Base-by-base conservation (phyloP, 805 yeast genomes). In the Lachancea sp. region DNA sequence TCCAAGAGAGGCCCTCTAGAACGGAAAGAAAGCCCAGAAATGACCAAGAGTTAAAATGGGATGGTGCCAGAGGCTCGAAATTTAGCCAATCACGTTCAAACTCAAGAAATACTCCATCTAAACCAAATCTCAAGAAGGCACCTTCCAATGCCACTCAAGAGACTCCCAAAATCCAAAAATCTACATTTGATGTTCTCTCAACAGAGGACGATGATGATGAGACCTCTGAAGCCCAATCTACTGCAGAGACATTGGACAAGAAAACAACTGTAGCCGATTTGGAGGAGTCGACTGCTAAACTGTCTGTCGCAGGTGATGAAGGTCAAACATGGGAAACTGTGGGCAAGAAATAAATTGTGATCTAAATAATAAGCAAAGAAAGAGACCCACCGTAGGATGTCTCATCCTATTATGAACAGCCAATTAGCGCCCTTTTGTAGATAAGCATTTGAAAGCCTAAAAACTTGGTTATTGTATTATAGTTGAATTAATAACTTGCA, bases 131-230 rank as follows among this genome's bases (percentile, higher is more conserved):
- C 6, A 42, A 41, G 36, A 39, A 40, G 29, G 21, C 46, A 17
- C 45, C 49, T n/a, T 36, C 50, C 15, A 37, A 54, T 43, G 50
- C 55, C 35, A 50, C 54, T 19, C 59, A 55, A 34, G 60, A 61
- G 24, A 56, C 57, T 46, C 59, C 63, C 41, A 60, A 51, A 45
- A 55, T 55, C 39, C 70, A 62, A 56, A 69, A 66, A 51, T 72
- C 79, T 26, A 61, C 71, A 2, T 77, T 68, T 52, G 64, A 70
- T 36, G 77, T 77, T 18, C 62, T 77, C 55, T 65, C 72, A 38
- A 58, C 55, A 40, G 78, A 75, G 23, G 78, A 69, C 39, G 80
- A 75, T 3, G 77, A 71, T 2, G 77, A 70, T 1, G 68, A 65
- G 16, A 16, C 29, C 11, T 4, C 34, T 25, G 29, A 31, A 32